Conservation (phyloP, 352 stramenopile genomes). For the Globisporangium iwayamae region DNA sequence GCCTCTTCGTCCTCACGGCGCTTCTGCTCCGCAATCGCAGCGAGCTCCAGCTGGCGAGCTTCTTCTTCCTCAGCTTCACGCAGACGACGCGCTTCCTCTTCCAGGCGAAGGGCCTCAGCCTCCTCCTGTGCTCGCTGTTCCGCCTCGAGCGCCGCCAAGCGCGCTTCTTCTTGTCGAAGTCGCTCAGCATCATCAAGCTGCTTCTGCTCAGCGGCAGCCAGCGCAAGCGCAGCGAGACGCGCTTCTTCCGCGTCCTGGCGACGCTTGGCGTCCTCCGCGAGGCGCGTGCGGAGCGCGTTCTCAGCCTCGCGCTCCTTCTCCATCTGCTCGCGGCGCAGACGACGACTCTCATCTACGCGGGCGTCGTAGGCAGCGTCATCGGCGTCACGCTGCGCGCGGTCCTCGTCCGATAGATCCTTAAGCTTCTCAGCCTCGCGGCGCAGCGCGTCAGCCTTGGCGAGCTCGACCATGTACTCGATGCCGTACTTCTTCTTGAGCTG, state of each 20-base stretch:
- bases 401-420: slow-evolving; percentile 58
- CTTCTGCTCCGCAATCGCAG: slow-evolving; percentile 28
- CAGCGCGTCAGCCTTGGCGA: slow-evolving; percentile 61
- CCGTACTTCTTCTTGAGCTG: slow-evolving; percentile 71
- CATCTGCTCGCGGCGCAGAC: slow-evolving; percentile 73
- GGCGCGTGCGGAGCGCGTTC: slow-evolving; percentile 45
- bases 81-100: slow-evolving; percentile 7
- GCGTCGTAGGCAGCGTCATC: slow-evolving; percentile 69
- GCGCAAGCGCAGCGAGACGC: slow-evolving; percentile 8
- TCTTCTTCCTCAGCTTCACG: slow-evolving; percentile 9
- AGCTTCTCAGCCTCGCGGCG: slow-evolving; percentile 61
- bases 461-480: slow-evolving; percentile 75
- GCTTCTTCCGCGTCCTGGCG: slow-evolving; percentile 19
- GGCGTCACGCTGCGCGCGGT: slow-evolving; percentile 42
- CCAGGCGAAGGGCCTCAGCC: neutral
- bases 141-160: slow-evolving; percentile 1
- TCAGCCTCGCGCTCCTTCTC: slow-evolving; percentile 58
- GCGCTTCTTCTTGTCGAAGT: slow-evolving; percentile 13
- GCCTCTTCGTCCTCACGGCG: slow-evolving; percentile 34
- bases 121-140: slow-evolving; percentile 11
- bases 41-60: neutral
- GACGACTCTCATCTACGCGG: slow-evolving; percentile 75
- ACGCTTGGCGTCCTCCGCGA: slow-evolving; percentile 31
- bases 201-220: slow-evolving; percentile 11
- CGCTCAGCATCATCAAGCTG: slow-evolving; percentile 13